These are phyloP conservation scores for Begonia peltatifolia DNA, from an alignment of 306 rosid species.

Conservation along the genomic window DNA sequence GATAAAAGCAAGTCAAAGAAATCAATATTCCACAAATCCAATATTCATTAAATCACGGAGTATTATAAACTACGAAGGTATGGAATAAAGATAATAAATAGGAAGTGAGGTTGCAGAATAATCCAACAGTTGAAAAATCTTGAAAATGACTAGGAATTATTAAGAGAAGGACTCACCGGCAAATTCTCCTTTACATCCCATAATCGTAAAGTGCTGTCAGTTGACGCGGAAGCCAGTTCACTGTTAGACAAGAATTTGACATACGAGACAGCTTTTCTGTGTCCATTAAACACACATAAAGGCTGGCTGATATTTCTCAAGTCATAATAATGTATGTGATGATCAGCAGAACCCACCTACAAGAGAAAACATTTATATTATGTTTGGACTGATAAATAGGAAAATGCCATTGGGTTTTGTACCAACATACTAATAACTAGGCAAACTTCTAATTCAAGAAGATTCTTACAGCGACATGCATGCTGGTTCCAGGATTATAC, in stretches of 20 bases:
- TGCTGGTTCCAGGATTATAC: conserved; percentile 90
- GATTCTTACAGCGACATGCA: conserved; percentile 66
- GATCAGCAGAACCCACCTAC: conserved; percentile 98
- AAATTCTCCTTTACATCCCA: conserved; percentile 88
- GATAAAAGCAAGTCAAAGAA: no score
- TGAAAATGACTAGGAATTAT: no score
- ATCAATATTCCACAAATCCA: no score
- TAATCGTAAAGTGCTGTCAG: conserved; percentile 80
- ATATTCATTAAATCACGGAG: no score
- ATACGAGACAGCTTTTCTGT: conserved; percentile 85
- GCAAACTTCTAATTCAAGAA: not conserved
- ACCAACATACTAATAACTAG: no score
- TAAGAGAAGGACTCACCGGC: conserved; percentile 36
- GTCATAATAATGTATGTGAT: conserved; percentile 92
- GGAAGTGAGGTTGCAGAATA: no score
- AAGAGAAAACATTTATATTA: conserved; percentile 7
- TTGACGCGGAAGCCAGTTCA: conserved; percentile 95
- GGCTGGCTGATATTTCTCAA: conserved; percentile 73
- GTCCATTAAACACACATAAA: conserved; percentile 81
- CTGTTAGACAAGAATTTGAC: conserved; percentile 82
- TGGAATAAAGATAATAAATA: conserved; percentile 1
- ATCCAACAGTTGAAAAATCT: no score
- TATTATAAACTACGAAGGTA: not conserved
- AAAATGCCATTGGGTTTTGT: not conserved
- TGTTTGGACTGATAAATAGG: conserved; percentile 8